A percentile compares a stretch with the other conserved stretches of the same genome.
These are phyloP conservation scores for Pythium graminicola DNA, from an alignment of 352 stramenopile genomes.

Conservation along the genomic window DNA sequence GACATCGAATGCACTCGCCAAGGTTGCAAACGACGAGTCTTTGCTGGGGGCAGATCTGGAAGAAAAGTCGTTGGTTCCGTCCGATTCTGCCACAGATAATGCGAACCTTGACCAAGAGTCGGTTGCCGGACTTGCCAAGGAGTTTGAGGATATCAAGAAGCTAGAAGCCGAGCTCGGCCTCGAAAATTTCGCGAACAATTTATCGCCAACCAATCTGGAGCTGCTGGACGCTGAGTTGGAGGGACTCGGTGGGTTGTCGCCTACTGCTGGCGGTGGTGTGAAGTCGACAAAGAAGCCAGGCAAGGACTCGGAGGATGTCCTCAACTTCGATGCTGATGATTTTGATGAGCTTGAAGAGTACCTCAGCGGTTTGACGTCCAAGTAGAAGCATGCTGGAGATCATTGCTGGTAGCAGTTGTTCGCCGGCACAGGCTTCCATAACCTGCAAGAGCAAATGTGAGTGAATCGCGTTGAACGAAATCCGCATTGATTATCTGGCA, in stretches of 20 bases:
- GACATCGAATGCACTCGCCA: conserved; percentile 45
- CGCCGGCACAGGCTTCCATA: neutral
- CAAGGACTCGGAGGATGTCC: conserved; percentile 47
- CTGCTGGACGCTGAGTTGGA: conserved; percentile 70
- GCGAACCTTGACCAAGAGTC: conserved; percentile 26
- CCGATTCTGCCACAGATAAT: conserved; percentile 2
- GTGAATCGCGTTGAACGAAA: neutral
- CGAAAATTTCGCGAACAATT: conserved; percentile 41
- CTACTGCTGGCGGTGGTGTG: conserved; percentile 31
- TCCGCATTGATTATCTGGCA: neutral
- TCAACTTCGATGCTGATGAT: conserved; percentile 84
- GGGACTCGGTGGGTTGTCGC: conserved; percentile 47
- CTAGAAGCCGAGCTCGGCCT: conserved; percentile 80
- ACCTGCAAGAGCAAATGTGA: conserved; percentile 3
- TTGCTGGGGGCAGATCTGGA: conserved; percentile 28
- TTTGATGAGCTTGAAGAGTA: conserved; percentile 88
- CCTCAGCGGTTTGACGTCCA: conserved; percentile 65
- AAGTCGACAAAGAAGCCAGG: conserved; percentile 21
- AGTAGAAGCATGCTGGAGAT: conserved; percentile 12
- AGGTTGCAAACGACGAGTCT: conserved; percentile 31
- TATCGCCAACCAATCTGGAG: conserved; percentile 53
- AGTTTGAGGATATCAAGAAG: conserved; percentile 80
- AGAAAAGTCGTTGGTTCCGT: conserved; percentile 32
- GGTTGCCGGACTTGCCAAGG: conserved; percentile 42
- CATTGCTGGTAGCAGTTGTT: no score